Evolutionary conservation across 2,329 filamentous ascomycete species (phyloP).

Genomic region (Leptodontidium sp.): DNA sequence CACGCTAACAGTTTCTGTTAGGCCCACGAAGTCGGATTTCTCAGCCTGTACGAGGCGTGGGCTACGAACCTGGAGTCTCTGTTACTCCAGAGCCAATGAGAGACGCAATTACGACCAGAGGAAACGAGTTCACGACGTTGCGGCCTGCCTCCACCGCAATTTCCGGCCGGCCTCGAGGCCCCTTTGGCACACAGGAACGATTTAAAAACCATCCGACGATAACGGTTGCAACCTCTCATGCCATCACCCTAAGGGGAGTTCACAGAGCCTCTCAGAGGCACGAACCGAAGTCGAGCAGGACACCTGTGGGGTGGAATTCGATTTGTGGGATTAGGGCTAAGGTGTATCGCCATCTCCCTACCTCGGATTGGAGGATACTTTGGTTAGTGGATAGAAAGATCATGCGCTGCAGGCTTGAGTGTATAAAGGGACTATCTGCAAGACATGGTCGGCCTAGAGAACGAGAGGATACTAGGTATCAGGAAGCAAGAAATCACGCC

Average conservation of each 20-base stretch:
- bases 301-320: conserved; percentile 4
- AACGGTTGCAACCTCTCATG: conserved; percentile 6
- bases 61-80: conserved; percentile 9
- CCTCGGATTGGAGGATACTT: conserved; percentile 1
- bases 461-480: conserved; percentile 6
- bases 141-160: conserved; percentile 7
- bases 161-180: conserved; percentile 3
- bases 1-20: too few species aligned
- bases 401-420: background rate
- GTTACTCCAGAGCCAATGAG: conserved; percentile 8
- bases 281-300: conserved; percentile 6
- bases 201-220: conserved; percentile 6
- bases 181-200: conserved; percentile 4
- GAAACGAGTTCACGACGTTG: conserved; percentile 4
- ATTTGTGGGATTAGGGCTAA: conserved; percentile 7
- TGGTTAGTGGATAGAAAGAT: background rate
- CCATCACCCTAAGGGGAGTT: conserved; percentile 3
- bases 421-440: conserved; percentile 4
- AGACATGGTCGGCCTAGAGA: conserved; percentile 5
- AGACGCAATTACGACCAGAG: conserved; percentile 10
- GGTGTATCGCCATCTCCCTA: too few species aligned
- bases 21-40: conserved; percentile 8
- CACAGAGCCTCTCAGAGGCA: conserved; percentile 4
- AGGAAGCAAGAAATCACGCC: conserved; percentile 5
- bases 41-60: conserved; percentile 9